Conservation (phyloP, 2,329 filamentous ascomycete species). For the Diaporthe capsici region DNA sequence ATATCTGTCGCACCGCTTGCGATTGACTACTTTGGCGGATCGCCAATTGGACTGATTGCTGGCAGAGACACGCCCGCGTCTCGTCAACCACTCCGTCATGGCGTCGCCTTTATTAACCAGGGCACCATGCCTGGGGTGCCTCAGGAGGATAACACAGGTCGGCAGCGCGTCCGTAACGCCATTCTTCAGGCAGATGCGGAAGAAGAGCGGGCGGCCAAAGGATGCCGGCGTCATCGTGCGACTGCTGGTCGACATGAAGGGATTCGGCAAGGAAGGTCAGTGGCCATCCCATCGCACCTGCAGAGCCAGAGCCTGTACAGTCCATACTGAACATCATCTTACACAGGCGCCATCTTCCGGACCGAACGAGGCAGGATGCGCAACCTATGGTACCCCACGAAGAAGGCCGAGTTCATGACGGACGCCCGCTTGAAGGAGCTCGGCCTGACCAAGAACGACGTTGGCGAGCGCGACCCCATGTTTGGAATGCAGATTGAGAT, state of each 20-base stretch:
- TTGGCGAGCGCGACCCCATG: conserved; percentile 50
- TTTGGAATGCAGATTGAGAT: conserved; percentile 43
- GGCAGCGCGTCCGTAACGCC: conserved; percentile 44
- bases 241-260: conserved; percentile 56
- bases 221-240: conserved; percentile 61
- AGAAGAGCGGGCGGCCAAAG: conserved; percentile 53
- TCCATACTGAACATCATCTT: not conserved
- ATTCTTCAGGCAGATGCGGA: conserved; percentile 52
- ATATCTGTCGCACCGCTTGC: conserved; percentile 32
- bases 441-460: conserved; percentile 47
- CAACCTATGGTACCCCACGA: conserved; percentile 52
- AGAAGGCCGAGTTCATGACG: conserved; percentile 55
- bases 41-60: conserved; percentile 32
- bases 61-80: conserved; percentile 18
- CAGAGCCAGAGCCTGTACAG: not conserved
- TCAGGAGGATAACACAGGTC: conserved; percentile 46
- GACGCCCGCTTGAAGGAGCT: conserved; percentile 49
- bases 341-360: conserved; percentile 51
- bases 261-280: conserved; percentile 54
- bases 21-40: not conserved
- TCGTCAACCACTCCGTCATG: conserved; percentile 41
- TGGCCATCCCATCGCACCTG: conserved; percentile 44
- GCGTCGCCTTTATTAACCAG: conserved; percentile 43
- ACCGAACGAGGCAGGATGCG: conserved; percentile 54
- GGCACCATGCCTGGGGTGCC: conserved; percentile 47